phyloP scores from a whole-genome alignment of 1,284 basidiomycete genomes.

The Erythrobasidium hasegawianum region DNA sequence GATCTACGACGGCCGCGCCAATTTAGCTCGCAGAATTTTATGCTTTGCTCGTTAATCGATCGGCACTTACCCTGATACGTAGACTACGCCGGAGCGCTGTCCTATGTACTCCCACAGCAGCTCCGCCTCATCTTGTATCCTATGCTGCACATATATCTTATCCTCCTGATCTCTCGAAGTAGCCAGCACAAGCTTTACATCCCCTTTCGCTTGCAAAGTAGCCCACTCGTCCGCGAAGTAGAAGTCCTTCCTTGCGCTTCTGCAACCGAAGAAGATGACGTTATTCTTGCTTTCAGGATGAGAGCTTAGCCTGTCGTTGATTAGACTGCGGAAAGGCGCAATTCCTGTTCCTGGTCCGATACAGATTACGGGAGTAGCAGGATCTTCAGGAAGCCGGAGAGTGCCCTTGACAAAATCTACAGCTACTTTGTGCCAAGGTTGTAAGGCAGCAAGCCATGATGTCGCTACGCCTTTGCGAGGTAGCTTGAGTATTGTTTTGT shows the following conservation, averaged over 20 bases:
- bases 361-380: constrained; percentile 67
- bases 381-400: constrained; percentile 59
- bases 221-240: constrained; percentile 74
- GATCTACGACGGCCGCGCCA: constrained; percentile 64
- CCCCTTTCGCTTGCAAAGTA: constrained; percentile 52
- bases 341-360: constrained; percentile 92
- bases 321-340: constrained; percentile 82
- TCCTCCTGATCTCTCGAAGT: constrained; percentile 68
- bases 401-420: constrained; percentile 68
- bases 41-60: too few relatives aligned
- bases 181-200: constrained; percentile 65
- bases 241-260: constrained; percentile 69
- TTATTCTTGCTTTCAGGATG: constrained; percentile 57
- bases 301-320: constrained; percentile 61
- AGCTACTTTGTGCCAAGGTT: constrained; percentile 54
- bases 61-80: constrained; percentile 84
- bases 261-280: constrained; percentile 82
- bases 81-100: constrained; percentile 60
- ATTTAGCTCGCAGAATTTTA: too few relatives aligned
- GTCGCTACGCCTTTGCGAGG: constrained; percentile 83
- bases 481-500: constrained; percentile 75
- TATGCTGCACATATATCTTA: constrained; percentile 81
- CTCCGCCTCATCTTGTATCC: constrained; percentile 64
- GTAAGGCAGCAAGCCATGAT: constrained; percentile 64
- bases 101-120: constrained; percentile 63